phyloP scores from a whole-genome alignment of 768 basidiomycete species.

The Mycena galericulata region DNA sequence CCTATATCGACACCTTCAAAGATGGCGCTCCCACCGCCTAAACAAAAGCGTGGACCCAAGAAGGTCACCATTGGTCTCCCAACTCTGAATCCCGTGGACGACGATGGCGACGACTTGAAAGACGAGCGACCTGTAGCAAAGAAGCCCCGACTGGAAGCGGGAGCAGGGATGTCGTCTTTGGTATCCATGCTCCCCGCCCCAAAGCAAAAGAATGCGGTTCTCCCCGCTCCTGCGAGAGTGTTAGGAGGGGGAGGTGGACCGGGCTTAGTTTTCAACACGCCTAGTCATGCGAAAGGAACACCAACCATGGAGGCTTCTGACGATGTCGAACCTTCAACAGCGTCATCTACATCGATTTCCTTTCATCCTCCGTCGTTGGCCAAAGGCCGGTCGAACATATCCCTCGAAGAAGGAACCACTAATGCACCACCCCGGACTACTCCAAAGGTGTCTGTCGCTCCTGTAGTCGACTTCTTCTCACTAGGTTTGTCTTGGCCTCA shows the following conservation, averaged over 20 bases:
- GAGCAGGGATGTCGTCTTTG: conserved; percentile 73
- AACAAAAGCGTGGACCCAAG: conserved; percentile 61
- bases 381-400: conserved; percentile 71
- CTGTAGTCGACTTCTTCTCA: conserved; percentile 76
- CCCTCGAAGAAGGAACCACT: conserved; percentile 56
- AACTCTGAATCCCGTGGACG: conserved; percentile 51
- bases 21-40: conserved; percentile 39
- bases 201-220: conserved; percentile 64
- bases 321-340: conserved; percentile 27
- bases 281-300: conserved; percentile 32
- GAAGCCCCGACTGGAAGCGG: conserved; percentile 63
- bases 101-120: conserved; percentile 51
- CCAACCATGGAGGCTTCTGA: conserved; percentile 41
- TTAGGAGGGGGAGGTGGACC: conserved; percentile 74
- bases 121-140: conserved; percentile 67
- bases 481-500: conserved; percentile 52
- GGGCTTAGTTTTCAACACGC: conserved; percentile 68
- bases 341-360: conserved; percentile 50
- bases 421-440: conserved; percentile 30
- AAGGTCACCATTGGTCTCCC: conserved; percentile 75
- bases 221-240: conserved; percentile 60
- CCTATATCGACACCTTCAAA: conserved; percentile 20
- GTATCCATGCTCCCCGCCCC: conserved; percentile 83
- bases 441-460: conserved; percentile 38
- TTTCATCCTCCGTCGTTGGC: conserved; percentile 71